Evolutionary conservation across 192 early-diverging fungal species (phyloP).

Genomic region (Coemansia sp.): DNA sequence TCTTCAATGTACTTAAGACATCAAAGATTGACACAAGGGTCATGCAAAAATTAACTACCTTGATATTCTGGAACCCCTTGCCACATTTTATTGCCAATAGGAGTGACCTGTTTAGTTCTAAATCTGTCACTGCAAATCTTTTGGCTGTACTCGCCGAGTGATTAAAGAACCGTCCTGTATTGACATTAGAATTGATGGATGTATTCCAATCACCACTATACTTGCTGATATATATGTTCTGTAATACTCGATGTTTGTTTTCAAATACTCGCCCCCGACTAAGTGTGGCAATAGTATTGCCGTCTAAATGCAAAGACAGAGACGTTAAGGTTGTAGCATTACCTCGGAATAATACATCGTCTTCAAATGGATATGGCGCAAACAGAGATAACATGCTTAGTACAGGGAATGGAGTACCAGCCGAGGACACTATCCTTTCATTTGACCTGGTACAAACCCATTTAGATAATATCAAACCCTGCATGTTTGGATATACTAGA

Average conservation of each 20-base stretch:
- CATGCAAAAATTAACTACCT: background rate
- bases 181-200: background rate
- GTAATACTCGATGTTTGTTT: background rate
- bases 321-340: background rate
- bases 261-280: background rate
- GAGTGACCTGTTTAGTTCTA: too few relatives aligned
- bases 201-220: background rate
- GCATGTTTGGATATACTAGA: conserved; percentile 6
- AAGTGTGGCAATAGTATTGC: background rate
- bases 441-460: too few relatives aligned
- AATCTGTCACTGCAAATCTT: too few relatives aligned
- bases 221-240: background rate
- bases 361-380: conserved; percentile 1
- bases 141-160: too few relatives aligned
- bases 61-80: background rate
- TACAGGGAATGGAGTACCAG: background rate
- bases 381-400: background rate
- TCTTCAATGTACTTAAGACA: background rate
- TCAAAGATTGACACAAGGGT: background rate
- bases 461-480: background rate
- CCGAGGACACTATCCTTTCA: too few relatives aligned
- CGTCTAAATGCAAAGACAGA: background rate
- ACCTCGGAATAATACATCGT: conserved; percentile 13
- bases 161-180: background rate
- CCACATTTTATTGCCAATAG: background rate